These are phyloP conservation scores for Diplosphaera chodatii DNA, from an alignment of 139 green algal species.

Conservation along the genomic window DNA sequence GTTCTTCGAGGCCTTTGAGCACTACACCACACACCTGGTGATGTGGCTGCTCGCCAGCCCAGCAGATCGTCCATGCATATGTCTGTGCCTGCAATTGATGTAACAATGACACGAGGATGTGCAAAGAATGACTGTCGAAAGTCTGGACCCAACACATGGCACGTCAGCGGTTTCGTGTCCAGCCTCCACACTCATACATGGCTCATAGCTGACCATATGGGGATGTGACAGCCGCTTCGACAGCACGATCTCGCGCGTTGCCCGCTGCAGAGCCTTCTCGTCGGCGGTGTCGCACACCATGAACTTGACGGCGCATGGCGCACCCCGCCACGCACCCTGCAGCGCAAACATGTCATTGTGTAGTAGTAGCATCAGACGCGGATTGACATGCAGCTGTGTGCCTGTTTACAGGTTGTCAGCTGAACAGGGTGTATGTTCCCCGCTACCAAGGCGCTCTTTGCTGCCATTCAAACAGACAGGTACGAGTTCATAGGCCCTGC, in stretches of 20 bases:
- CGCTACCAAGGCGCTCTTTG: too few relatives aligned
- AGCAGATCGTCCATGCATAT: slow-evolving; percentile 7
- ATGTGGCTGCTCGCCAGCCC: not conserved
- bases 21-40: not conserved
- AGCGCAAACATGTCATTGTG: not conserved
- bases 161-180: too few relatives aligned
- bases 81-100: slow-evolving; percentile 3
- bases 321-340: slow-evolving; percentile 32
- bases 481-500: not conserved
- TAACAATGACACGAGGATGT: not conserved
- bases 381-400: too few relatives aligned
- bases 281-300: slow-evolving; percentile 23
- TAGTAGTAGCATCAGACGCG: too few relatives aligned
- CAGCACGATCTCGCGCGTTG: slow-evolving; percentile 38
- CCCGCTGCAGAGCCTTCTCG: slow-evolving; percentile 16
- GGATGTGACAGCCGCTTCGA: slow-evolving; percentile 38
- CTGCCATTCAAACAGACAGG: not conserved
- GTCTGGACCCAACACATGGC: too few relatives aligned
- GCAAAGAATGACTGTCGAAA: too few relatives aligned
- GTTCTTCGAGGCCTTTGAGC: too few relatives aligned
- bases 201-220: slow-evolving; percentile 22
- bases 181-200: too few relatives aligned
- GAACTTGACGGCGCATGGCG: slow-evolving; percentile 44
- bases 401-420: too few relatives aligned
- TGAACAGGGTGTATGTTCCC: too few relatives aligned